Conservation (phyloP, 345 rosid species). For the Linum trigynum region DNA sequence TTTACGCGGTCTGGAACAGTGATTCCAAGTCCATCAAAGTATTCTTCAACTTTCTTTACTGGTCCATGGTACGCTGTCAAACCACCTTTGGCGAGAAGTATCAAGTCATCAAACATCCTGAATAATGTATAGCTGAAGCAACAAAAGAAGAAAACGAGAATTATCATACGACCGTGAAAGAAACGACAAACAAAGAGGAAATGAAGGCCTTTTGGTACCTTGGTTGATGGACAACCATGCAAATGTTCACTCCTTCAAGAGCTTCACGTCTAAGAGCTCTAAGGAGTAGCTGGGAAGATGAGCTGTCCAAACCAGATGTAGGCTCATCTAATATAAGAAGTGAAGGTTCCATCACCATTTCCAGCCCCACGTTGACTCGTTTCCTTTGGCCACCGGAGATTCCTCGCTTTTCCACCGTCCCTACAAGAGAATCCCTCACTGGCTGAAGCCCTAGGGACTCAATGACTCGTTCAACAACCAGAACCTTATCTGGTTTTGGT, state of each 20-base stretch:
- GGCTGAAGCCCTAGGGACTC: slow-evolving; percentile 80
- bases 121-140: slow-evolving; percentile 70
- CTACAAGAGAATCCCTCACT: slow-evolving; percentile 81
- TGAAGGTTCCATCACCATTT: slow-evolving; percentile 99
- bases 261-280: slow-evolving; percentile 98
- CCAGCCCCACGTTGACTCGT: slow-evolving; percentile 95
- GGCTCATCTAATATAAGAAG: slow-evolving; percentile 95
- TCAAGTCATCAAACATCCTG: slow-evolving; percentile 91
- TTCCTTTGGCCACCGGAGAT: slow-evolving; percentile 99
- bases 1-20: slow-evolving; percentile 84
- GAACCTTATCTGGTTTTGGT: slow-evolving; percentile 69
- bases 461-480: slow-evolving; percentile 89
- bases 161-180: neutral
- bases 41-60: slow-evolving; percentile 90
- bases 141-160: slow-evolving; percentile 3
- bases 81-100: slow-evolving; percentile 96
- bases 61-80: slow-evolving; percentile 84
- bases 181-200: neutral
- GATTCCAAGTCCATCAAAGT: slow-evolving; percentile 73
- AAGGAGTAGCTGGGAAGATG: slow-evolving; percentile 87
- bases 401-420: slow-evolving; percentile 94
- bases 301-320: slow-evolving; percentile 95
- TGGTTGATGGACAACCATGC: slow-evolving; percentile 95
- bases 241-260: slow-evolving; percentile 92
- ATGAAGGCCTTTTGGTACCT: slow-evolving; percentile 29